phyloP scores from a whole-genome alignment of 78 protist genomes.

The Cyanophora paradoxa region DNA sequence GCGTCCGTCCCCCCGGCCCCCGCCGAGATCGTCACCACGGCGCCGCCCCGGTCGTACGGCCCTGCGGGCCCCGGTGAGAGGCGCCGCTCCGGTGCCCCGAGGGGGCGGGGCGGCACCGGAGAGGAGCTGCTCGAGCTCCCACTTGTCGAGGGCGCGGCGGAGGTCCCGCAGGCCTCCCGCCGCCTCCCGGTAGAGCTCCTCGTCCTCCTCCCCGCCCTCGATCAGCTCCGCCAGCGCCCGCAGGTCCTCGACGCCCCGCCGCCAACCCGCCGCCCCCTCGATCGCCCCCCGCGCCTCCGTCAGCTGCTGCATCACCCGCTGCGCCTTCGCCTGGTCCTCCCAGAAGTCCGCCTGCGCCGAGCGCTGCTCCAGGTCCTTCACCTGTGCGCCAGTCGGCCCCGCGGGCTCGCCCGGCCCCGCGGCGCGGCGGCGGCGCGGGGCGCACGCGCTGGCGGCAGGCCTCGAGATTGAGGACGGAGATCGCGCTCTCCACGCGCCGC shows the following conservation, averaged over 20 bases:
- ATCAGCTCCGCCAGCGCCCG: neutral
- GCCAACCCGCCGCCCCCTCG: neutral
- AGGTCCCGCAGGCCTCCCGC: too few species aligned
- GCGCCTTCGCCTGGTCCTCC: slow-evolving; percentile 3
- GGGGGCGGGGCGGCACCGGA: too few species aligned
- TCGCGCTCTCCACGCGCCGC: too few species aligned
- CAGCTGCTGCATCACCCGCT: neutral
- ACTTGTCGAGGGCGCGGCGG: too few species aligned
- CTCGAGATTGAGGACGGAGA: too few species aligned
- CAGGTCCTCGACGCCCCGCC: neutral
- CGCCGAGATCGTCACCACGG: neutral
- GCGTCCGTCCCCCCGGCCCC: slow-evolving; percentile 41
- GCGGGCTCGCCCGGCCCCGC: too few species aligned
- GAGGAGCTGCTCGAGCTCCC: slow-evolving; percentile 5
- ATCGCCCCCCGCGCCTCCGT: neutral
- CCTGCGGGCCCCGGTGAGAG: too few species aligned
- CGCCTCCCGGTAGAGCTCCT: neutral
- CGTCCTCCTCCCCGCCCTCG: neutral
- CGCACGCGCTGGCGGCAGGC: too few species aligned
- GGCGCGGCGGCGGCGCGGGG: too few species aligned
- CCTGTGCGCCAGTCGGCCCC: too few species aligned
- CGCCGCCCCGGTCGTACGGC: slow-evolving; percentile 2
- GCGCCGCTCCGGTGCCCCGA: too few species aligned
- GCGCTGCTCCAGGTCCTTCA: slow-evolving; percentile 4
- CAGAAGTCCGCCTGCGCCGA: neutral